phyloP scores from a whole-genome alignment of 345 rosid species.

The sweet orange (Citrus sinensis) region DNA sequence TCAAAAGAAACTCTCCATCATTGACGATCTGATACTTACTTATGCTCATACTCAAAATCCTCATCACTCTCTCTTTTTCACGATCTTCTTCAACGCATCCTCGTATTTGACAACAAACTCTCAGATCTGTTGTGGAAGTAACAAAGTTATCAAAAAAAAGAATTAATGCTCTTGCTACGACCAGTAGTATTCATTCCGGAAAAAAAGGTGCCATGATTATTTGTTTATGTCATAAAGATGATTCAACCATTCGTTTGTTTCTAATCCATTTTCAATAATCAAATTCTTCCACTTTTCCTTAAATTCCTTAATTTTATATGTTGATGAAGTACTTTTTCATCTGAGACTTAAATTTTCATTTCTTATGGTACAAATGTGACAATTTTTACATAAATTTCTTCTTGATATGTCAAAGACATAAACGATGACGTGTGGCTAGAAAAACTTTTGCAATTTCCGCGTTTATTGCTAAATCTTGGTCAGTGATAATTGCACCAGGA shows the following conservation, averaged over 20 bases:
- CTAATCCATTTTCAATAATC: no score
- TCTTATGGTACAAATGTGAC: not conserved
- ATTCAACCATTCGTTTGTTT: no score
- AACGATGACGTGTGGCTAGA: no score
- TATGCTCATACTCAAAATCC: not conserved
- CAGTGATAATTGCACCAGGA: not conserved
- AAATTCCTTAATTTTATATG: no score
- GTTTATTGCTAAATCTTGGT: not conserved
- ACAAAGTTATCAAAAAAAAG: not conserved
- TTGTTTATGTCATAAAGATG: no score
- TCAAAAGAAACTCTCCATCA: not conserved
- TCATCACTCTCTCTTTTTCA: not conserved
- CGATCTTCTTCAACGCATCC: not conserved
- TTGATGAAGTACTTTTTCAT: no score
- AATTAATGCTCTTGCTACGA: no score
- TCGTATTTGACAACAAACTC: not conserved
- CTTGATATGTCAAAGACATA: not conserved
- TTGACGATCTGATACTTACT: not conserved
- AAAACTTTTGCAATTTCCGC: not conserved
- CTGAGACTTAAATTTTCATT: not conserved
- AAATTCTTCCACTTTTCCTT: no score
- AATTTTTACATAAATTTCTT: not conserved
- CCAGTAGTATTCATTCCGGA: no score
- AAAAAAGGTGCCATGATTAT: no score
- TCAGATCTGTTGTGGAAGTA: not conserved